Evolutionary conservation across 495 filamentous ascomycete genomes (phyloP).

Genomic region (Lophium mytilinum): DNA sequence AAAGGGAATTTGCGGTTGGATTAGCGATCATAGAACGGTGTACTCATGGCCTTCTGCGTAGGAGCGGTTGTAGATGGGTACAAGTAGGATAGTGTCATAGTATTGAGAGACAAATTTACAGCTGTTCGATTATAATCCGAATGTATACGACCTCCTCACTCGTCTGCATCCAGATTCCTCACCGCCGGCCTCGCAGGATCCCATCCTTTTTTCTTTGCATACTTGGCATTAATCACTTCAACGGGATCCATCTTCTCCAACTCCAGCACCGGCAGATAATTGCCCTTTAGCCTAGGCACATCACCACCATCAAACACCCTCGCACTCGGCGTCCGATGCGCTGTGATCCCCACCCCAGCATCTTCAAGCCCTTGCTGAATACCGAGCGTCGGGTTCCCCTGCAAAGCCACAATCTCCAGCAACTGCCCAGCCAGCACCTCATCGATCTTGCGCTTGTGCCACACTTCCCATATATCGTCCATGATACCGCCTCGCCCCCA

Average conservation of each 20-base stretch:
- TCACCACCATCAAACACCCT: constrained; percentile 69
- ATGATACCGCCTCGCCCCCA: constrained; percentile 60
- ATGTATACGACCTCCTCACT: not conserved
- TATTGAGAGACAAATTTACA: too few relatives aligned
- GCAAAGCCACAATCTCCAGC: constrained; percentile 51
- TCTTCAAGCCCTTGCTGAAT: constrained; percentile 19
- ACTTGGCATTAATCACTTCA: constrained; percentile 67
- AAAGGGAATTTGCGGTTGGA: constrained; percentile 9
- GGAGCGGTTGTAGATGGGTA: too few relatives aligned
- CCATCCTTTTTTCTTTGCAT: constrained; percentile 57
- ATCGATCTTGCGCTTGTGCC: constrained; percentile 80
- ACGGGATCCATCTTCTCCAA: constrained; percentile 53
- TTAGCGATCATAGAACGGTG: not conserved
- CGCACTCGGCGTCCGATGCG: constrained; percentile 23
- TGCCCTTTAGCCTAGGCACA: constrained; percentile 48
- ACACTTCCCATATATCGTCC: constrained; percentile 67
- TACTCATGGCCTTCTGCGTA: too few relatives aligned
- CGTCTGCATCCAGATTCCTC: not conserved
- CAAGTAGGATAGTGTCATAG: too few relatives aligned
- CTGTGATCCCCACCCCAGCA: constrained; percentile 18
- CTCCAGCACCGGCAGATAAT: constrained; percentile 63
- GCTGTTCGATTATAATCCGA: too few relatives aligned
- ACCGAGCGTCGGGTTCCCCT: constrained; percentile 34
- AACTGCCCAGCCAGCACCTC: constrained; percentile 68
- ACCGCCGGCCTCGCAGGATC: not conserved